These are phyloP conservation scores for Wickerhamomyces silvicola DNA, from an alignment of 805 yeast species.

Conservation along the genomic window DNA sequence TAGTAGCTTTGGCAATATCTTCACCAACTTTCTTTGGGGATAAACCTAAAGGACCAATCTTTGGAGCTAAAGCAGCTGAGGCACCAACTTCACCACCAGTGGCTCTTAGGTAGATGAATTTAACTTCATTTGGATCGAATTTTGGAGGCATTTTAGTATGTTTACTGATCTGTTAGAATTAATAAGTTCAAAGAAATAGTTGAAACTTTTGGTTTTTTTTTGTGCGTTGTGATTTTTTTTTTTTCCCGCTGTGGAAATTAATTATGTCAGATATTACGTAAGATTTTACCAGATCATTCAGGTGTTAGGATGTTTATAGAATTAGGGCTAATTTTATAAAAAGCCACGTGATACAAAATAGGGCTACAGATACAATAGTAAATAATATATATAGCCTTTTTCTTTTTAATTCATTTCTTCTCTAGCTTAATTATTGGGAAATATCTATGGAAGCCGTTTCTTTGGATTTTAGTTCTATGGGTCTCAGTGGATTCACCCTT, in stretches of 20 bases:
- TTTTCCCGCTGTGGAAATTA: too few relatives aligned
- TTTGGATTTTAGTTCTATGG: slow-evolving; percentile 21
- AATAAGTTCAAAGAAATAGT: not conserved
- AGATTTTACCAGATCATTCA: not conserved
- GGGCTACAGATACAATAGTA: too few relatives aligned
- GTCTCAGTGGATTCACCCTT: slow-evolving; percentile 3
- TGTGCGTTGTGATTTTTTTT: not conserved
- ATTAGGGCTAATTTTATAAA: too few relatives aligned
- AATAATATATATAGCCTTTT: too few relatives aligned
- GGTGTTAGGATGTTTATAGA: slow-evolving; percentile 1
- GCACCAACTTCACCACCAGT: slow-evolving; percentile 99
- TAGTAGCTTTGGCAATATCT: slow-evolving; percentile 99
- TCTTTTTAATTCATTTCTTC: slow-evolving; percentile 6
- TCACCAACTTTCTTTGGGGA: slow-evolving; percentile 99
- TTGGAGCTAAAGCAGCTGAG: slow-evolving; percentile 98
- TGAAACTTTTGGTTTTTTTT: slow-evolving; percentile 1
- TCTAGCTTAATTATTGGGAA: slow-evolving; percentile 35
- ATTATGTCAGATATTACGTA: too few relatives aligned
- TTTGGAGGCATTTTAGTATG: slow-evolving; percentile 81
- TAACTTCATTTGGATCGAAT: slow-evolving; percentile 98
- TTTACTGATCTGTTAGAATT: too few relatives aligned
- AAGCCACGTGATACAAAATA: too few relatives aligned
- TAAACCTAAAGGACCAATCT: slow-evolving; percentile 99
- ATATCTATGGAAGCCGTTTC: slow-evolving; percentile 35
- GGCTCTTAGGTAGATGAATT: slow-evolving; percentile 98